A percentile compares a stretch with the other conserved stretches of the same genome.
phyloP scores from a whole-genome alignment of 352 stramenopile genomes.

The Elongisporangium undulatum region DNA sequence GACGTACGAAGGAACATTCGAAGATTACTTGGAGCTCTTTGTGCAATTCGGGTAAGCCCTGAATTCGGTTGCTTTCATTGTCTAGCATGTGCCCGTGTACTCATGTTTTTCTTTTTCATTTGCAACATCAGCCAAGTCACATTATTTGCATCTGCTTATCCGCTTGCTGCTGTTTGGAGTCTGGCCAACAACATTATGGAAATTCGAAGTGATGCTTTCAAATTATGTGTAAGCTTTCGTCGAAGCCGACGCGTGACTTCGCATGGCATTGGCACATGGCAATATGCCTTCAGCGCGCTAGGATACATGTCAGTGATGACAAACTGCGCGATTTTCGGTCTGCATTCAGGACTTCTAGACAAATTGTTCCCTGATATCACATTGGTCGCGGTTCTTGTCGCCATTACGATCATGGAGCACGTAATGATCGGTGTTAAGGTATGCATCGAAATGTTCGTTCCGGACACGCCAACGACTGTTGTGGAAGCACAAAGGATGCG shows the following conservation, averaged over 20 bases:
- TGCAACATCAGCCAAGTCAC: constrained; percentile 81
- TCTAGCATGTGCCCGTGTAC: constrained; percentile 1
- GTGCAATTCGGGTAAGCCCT: constrained; percentile 84
- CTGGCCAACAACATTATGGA: constrained; percentile 94
- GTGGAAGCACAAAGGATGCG: constrained; percentile 64
- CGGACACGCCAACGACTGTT: constrained; percentile 57
- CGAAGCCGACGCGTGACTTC: constrained; percentile 59
- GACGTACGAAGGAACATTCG: constrained; percentile 85
- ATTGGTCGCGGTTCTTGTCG: constrained; percentile 49
- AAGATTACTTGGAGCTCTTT: constrained; percentile 94
- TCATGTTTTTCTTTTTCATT: constrained; percentile 17
- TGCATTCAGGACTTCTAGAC: constrained; percentile 85
- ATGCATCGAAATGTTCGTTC: constrained; percentile 76
- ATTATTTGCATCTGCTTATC: constrained; percentile 92
- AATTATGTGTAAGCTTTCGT: constrained; percentile 85
- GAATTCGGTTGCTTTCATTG: constrained; percentile 6
- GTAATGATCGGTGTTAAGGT: constrained; percentile 76
- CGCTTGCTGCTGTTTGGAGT: constrained; percentile 90
- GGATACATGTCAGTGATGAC: constrained; percentile 92
- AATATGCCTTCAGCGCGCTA: constrained; percentile 86
- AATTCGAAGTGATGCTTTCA: constrained; percentile 95
- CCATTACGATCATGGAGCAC: constrained; percentile 65
- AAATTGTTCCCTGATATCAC: constrained; percentile 62
- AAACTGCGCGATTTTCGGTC: constrained; percentile 93
- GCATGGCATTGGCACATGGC: constrained; percentile 92